A percentile compares a stretch with the other conserved stretches of the same genome.
phyloP scores from a whole-genome alignment of 73 alveolate genomes.

The Uronychia setigera region DNA sequence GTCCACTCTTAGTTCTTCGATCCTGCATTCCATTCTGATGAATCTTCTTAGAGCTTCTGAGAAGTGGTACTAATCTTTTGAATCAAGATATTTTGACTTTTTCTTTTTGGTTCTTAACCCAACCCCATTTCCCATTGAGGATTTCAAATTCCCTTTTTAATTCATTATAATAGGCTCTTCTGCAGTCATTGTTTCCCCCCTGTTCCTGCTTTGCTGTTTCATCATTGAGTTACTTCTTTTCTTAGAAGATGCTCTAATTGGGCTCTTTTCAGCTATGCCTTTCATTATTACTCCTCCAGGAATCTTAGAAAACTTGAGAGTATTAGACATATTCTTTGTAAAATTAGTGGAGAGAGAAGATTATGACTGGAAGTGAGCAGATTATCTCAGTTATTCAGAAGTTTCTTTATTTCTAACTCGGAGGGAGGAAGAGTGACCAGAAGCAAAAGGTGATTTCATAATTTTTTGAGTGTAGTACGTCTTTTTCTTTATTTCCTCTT shows the following conservation, averaged over 20 bases:
- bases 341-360: too few species aligned
- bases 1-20: background rate
- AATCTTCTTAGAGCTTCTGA: background rate
- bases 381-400: too few species aligned
- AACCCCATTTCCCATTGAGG: background rate
- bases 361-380: too few species aligned
- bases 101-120: background rate
- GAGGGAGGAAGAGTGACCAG: background rate
- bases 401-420: background rate
- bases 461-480: background rate
- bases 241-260: background rate
- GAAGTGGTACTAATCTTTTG: background rate
- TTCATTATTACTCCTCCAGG: too few species aligned
- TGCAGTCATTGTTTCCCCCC: too few species aligned
- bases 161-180: too few species aligned
- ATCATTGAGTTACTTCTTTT: background rate
- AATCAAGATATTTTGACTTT: background rate
- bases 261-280: slow-evolving; percentile 1
- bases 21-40: background rate
- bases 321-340: too few species aligned
- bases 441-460: background rate
- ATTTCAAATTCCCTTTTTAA: too few species aligned
- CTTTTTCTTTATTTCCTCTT: background rate
- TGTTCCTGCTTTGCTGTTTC: too few species aligned
- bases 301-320: too few species aligned